Base-by-base conservation (phyloP, 2,329 filamentous ascomycete species). In the Phaeosphaeriaceae sp. region DNA sequence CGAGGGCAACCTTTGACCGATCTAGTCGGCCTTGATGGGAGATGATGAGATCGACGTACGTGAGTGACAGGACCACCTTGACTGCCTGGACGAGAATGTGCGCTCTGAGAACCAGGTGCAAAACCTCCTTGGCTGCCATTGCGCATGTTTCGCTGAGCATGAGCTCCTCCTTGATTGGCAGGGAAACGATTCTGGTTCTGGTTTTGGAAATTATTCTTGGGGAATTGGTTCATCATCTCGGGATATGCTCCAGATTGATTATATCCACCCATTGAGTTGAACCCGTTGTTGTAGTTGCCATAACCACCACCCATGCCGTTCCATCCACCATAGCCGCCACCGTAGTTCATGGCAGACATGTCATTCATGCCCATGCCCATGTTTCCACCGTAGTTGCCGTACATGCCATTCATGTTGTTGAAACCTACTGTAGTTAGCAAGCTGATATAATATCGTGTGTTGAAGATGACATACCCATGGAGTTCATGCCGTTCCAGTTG, bases 341-440 rank as follows among this genome's bases (percentile, higher is more conserved):
- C 86, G 81, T 87, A 88, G 88, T 75, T 88, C 77, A 79, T 79
- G 70, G 73, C 75, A 62, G 86, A 89, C 88, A 91, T 89, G 83
- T 88, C 86, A 84, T 86, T 89, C 89, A 91, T 91, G 79, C 90
- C 67, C 87, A 91, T 90, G 83, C 88, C 88, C 84, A 76, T 76
- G 63, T 88, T 86, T 75, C 83, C 81, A 81, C 86, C 86, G 78
- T 90, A 92, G 82, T 88, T 88, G 83, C 88, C 87, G 82, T 88
- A 92, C 89, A 96, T 95, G 67, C 89, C 82, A 53, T 71, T 72
- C 90, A 95, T 93, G 74, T 88, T 69, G 72, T 78, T 71, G 60
- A 66, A 74, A 33, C 72, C 71, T 74, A 19, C 1, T 6, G 10
- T 19, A 9, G 6, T 72, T 68, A 73, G 74, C 48, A 10, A 27